Conservation (phyloP, 2,329 filamentous ascomycete species). For the Sporothrix pallida region DNA sequence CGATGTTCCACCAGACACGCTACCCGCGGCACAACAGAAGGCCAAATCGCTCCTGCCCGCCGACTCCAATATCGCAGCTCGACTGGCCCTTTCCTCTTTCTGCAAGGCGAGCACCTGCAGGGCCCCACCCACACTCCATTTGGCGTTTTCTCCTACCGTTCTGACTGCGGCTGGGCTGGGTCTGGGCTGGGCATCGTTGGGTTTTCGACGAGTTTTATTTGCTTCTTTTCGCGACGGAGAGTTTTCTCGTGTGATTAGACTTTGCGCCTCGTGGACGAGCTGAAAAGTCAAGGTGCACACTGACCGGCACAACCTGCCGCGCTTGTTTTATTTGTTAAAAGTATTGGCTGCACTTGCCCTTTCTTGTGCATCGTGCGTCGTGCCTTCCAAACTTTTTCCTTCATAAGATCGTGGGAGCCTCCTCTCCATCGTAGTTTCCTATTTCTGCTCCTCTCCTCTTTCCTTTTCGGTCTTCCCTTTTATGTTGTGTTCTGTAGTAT, state of each 20-base stretch:
- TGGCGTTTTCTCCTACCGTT: background rate
- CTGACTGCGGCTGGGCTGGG: conserved; percentile 11
- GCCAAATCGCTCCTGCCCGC: background rate
- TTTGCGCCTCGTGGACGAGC: conserved; percentile 1
- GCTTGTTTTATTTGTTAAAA: background rate
- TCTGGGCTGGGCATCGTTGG: background rate
- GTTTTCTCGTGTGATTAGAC: too few species aligned
- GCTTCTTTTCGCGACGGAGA: background rate
- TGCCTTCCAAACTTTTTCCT: background rate
- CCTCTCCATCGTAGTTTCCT: conserved; percentile 10
- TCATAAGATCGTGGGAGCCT: conserved; percentile 4
- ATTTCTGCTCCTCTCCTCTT: background rate
- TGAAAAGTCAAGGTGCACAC: background rate
- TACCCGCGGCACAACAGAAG: background rate
- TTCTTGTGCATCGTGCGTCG: background rate
- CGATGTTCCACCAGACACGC: conserved; percentile 9
- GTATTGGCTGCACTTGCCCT: background rate
- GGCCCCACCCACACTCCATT: conserved; percentile 7
- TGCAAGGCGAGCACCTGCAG: background rate
- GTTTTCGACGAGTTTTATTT: background rate
- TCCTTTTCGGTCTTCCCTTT: background rate
- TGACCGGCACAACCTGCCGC: conserved; percentile 2
- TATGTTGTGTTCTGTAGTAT: background rate
- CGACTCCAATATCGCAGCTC: too few species aligned
- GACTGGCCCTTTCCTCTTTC: background rate